Conservation (phyloP, 768 basidiomycete genomes). For the Lenzites betulinus region DNA sequence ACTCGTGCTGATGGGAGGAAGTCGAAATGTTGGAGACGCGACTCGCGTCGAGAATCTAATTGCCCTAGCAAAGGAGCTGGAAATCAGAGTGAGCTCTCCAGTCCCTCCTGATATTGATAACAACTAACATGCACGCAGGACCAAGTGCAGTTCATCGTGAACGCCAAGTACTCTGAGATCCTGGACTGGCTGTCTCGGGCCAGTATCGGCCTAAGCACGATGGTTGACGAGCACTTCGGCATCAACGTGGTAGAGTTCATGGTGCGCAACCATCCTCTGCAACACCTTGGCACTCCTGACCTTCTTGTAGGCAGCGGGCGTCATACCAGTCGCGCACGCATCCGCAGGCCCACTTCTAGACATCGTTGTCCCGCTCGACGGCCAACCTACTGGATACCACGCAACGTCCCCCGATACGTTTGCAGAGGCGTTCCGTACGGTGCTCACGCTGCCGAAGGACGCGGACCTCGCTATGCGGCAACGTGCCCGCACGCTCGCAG, state of each 20-base stretch:
- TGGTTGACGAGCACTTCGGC: conserved; percentile 98
- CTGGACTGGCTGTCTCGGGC: conserved; percentile 71
- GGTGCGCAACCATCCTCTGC: conserved; percentile 48
- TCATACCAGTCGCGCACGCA: conserved; percentile 89
- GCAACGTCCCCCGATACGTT: conserved; percentile 67
- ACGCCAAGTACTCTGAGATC: conserved; percentile 75
- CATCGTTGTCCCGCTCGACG: conserved; percentile 81
- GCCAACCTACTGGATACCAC: conserved; percentile 83
- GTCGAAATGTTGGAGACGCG: conserved; percentile 77
- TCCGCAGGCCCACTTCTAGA: conserved; percentile 92
- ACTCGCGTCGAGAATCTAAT: conserved; percentile 65
- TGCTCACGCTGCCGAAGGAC: conserved; percentile 54
- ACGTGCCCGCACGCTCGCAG: conserved; percentile 71
- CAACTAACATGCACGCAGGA: conserved; percentile 42
- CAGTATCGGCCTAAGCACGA: conserved; percentile 89
- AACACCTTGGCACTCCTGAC: not conserved
- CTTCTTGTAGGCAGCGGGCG: conserved; percentile 76
- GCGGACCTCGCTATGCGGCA: conserved; percentile 64
- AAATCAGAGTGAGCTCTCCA: conserved; percentile 54
- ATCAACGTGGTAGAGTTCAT: conserved; percentile 98
- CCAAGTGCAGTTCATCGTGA: conserved; percentile 77
- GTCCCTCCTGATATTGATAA: not conserved
- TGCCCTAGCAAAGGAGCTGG: conserved; percentile 59
- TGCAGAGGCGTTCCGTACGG: conserved; percentile 64
- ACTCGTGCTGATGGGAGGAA: conserved; percentile 82